Base-by-base conservation (phyloP, 345 rosid genomes). In the Brassica rapa region DNA sequence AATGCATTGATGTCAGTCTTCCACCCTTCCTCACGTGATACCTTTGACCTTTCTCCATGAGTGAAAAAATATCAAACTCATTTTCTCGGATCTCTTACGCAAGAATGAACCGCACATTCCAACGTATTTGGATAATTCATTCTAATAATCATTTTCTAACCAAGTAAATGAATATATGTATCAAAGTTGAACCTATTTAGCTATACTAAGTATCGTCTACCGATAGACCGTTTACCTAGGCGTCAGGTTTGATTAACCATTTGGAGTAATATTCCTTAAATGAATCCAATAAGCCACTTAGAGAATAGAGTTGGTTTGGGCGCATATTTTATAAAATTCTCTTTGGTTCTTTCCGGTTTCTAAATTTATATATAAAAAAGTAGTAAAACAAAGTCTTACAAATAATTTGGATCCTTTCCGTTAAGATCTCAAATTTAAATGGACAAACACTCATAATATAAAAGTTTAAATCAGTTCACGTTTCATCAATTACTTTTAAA, bases 1-100 rank as follows among this genome's bases (percentile, higher is more conserved):
- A 74, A 80, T 68, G 70, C 70, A 73, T 61, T 62, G 1, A 69
- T 80, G 75, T 80, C 71, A 66, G 82, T 69, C 74, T 73, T 73
- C 71, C 71, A 80, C 75, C 62, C 6, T 23, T 74, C 24, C 66
- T 80, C 79, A 74, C 75, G 75, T 80, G 82, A 80, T 12, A 21
- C 71, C 15, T 51, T 63, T 74, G 75, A 80, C 69, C 29, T 73
- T 79, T 73, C 23, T 57, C 56, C 2, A 0, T 43, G 49, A 7
- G 59, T 27, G 29, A 4, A 39, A 63, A 32, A 30, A 25, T 64
- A 71, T 71, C 77, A 62, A 70, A 70, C 70, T 77, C 75, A 51
- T 15, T 35, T 71, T 66, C 51, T 53, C 46, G 33, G 46, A 63
- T 53, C 49, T 55, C 66, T 78, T 56, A 70, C n/a, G 43, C 65